phyloP scores from a whole-genome alignment of 2,329 filamentous ascomycete genomes.

The Colletotrichum gigasporum region DNA sequence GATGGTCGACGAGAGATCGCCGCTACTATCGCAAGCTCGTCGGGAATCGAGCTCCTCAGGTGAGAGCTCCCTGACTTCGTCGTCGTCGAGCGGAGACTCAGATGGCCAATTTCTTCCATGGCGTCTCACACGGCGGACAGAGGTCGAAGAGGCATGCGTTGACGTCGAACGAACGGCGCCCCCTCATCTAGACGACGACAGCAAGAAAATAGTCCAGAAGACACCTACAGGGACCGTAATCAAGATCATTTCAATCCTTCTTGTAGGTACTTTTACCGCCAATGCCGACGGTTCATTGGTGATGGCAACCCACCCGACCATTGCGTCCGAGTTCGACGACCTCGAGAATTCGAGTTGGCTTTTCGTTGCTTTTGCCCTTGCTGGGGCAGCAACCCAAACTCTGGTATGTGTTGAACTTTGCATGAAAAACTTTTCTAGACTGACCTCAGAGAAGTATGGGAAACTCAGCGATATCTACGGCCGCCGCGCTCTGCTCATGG shows the following conservation, averaged over 20 bases:
- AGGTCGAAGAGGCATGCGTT: neutral
- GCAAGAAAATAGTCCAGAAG: neutral
- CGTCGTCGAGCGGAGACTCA: constrained; percentile 24
- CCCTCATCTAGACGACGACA: neutral
- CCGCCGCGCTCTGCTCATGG: constrained; percentile 54
- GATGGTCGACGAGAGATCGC: constrained; percentile 13
- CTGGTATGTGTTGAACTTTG: constrained; percentile 48
- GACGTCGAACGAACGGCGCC: constrained; percentile 24
- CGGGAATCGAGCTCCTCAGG: constrained; percentile 26
- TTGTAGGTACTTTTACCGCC: constrained; percentile 66
- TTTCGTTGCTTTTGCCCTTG: constrained; percentile 42
- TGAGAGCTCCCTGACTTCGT: constrained; percentile 24
- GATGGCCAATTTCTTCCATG: constrained; percentile 25
- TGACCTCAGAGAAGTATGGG: constrained; percentile 50
- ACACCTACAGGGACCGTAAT: constrained; percentile 24
- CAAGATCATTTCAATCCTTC: constrained; percentile 36
- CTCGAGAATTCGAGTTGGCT: constrained; percentile 65
- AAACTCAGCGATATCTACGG: constrained; percentile 69
- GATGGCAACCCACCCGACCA: constrained; percentile 70
- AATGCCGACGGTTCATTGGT: constrained; percentile 73
- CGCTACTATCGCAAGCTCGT: constrained; percentile 12
- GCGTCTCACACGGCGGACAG: constrained; percentile 25
- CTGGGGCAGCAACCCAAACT: constrained; percentile 42
- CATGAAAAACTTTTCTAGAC: neutral
- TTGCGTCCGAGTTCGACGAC: constrained; percentile 68